Evolutionary conservation across 139 green algal genomes (phyloP), one percentile per base, ranked within the genome.

Genomic region (Micractinium sp.): DNA sequence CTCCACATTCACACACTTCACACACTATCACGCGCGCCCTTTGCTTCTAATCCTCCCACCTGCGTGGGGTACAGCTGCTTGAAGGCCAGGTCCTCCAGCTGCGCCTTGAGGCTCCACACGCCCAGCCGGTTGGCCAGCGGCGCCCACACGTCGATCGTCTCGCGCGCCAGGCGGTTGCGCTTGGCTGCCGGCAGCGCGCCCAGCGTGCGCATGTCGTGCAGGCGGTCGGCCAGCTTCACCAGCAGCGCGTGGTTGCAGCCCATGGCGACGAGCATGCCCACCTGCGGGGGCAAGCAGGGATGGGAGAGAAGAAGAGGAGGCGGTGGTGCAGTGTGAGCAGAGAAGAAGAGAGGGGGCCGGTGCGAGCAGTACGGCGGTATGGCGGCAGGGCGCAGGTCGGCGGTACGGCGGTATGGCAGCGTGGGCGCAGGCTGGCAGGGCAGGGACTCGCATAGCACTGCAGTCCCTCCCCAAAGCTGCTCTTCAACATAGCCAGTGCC

Each of bases 61-160:
- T 96, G 92, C 36, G 91, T 87, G 0, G 96, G 90, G 79, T 94
- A 89, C 66, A 96, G 89, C 61, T 85, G 85, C 89, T 94, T 88
- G 87, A 99, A 99, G 38, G 92, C 93, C 19, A 97, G 86, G 89
- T 99, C 97, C 88, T 99, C 97, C 73, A 99, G 93, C 91, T 98
- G 94, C 0, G 96, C 94, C 88, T 99, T 99, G 41, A 98, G 85
- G 73, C 78, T 92, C 95, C 95, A 99, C 19, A 98, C 94, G 36
- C 97, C 97, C 29, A 99, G 92, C 20, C 97, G 95, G 89, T 97
- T 98, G 36, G 97, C 97, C 66, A 99, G 91, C 0, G 96, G 95
- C 0, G 94, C 94, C 85, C 96, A 98, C 1, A 99, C 91, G 39
- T 96, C 93, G 47, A 98, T 91, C 0, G 95, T 96, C 84, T 99